Conservation (phyloP, 225 moss, liverwort and hornwort species). For the Lunularia cruciata region DNA sequence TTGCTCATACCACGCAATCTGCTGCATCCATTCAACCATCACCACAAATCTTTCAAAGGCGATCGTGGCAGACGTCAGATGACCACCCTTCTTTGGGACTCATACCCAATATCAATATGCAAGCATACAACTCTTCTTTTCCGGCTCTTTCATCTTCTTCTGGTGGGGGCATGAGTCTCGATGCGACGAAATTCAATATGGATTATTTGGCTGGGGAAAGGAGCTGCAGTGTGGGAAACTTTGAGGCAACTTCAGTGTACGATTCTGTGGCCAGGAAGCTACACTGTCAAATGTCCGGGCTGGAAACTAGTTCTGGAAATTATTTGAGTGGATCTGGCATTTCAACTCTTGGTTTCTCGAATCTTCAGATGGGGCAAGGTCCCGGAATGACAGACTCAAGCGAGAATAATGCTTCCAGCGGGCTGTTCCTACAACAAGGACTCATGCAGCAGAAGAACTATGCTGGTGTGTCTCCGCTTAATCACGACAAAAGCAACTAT, state of each 20-base stretch:
- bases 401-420: constrained; percentile 36
- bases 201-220: constrained; percentile 37
- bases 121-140: constrained; percentile 38
- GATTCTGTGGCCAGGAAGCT: constrained; percentile 48
- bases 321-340: constrained; percentile 22
- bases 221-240: constrained; percentile 30
- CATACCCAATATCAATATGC: constrained; percentile 36
- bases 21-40: constrained; percentile 27
- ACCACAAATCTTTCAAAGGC: constrained; percentile 35
- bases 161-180: constrained; percentile 25
- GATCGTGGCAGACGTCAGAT: constrained; percentile 47
- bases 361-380: constrained; percentile 38
- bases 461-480: constrained; percentile 27
- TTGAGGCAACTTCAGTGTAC: constrained; percentile 49
- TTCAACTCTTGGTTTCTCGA: constrained; percentile 35
- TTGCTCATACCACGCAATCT: constrained; percentile 21
- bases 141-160: constrained; percentile 42
- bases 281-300: constrained; percentile 45
- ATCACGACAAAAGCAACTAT: constrained; percentile 40
- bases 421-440: constrained; percentile 31
- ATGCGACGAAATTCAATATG: constrained; percentile 47
- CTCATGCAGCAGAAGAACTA: constrained; percentile 27
- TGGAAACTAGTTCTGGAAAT: constrained; percentile 37
- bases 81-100: constrained; percentile 39
- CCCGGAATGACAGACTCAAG: constrained; percentile 32